A percentile compares a stretch with the other conserved stretches of the same genome.
Conservation (phyloP, 371 early-diverging fungal genomes). For the Choanephora cucurbitarum region DNA sequence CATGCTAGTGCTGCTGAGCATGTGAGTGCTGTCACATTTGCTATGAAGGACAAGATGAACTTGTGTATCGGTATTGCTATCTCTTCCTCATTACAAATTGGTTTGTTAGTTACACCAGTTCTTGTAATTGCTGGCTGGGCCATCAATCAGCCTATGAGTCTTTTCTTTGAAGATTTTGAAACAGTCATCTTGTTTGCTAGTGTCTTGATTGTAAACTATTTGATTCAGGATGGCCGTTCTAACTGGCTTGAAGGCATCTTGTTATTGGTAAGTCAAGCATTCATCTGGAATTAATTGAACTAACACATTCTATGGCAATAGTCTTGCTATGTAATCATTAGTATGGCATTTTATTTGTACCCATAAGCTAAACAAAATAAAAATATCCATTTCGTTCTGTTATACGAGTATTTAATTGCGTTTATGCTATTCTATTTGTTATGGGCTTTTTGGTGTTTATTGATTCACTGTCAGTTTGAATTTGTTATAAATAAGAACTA, state of each 20-base stretch:
- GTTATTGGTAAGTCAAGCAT: slow-evolving; percentile 52
- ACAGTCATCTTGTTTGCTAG: slow-evolving; percentile 80
- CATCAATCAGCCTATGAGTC: slow-evolving; percentile 72
- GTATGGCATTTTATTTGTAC: slow-evolving; percentile 21
- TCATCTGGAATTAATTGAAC: not conserved
- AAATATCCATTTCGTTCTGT: no score
- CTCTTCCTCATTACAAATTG: slow-evolving; percentile 90
- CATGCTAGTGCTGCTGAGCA: slow-evolving; percentile 59
- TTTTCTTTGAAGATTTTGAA: slow-evolving; percentile 85
- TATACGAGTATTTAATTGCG: no score
- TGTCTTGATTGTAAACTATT: slow-evolving; percentile 84
- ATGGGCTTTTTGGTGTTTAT: no score
- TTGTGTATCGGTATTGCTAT: slow-evolving; percentile 84
- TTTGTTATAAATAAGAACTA: no score
- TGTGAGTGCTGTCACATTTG: slow-evolving; percentile 81
- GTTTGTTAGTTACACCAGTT: slow-evolving; percentile 86
- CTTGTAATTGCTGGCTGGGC: slow-evolving; percentile 89
- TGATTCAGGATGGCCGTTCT: slow-evolving; percentile 75
- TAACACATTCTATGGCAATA: not conserved
- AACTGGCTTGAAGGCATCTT: slow-evolving; percentile 87
- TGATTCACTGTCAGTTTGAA: not conserved
- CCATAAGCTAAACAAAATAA: slow-evolving; percentile 9
- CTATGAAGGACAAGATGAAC: slow-evolving; percentile 92
- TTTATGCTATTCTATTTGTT: no score
- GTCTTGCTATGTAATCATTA: slow-evolving; percentile 19